Percentiles rank a stretch among this genome's conserved stretches.
phyloP scores from a whole-genome alignment of 192 early-diverging fungal species.

The Coemansia interrupta region DNA sequence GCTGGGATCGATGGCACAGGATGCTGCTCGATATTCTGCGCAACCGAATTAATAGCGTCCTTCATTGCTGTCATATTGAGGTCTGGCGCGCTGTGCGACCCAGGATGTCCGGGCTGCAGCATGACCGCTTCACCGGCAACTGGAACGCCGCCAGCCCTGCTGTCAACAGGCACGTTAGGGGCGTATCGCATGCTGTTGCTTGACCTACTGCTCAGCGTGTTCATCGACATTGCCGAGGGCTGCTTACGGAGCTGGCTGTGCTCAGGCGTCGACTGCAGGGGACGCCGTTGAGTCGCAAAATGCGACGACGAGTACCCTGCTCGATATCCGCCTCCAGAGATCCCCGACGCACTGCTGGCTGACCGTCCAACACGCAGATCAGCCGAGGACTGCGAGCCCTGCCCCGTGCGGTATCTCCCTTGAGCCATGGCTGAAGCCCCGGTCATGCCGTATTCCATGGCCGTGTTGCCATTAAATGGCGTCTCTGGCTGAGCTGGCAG shows the following conservation, averaged over 20 bases:
- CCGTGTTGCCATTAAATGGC: conserved; percentile 33
- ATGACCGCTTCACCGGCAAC: neutral
- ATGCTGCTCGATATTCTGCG: conserved; percentile 22
- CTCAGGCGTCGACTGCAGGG: conserved; percentile 19
- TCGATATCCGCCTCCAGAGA: conserved; percentile 32
- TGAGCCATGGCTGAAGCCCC: conserved; percentile 8
- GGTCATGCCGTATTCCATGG: conserved; percentile 10
- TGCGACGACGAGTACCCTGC: conserved; percentile 8
- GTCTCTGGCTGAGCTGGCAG: conserved; percentile 13
- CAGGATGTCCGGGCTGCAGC: conserved; percentile 28
- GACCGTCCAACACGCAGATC: conserved; percentile 43
- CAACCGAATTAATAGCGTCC: conserved; percentile 21
- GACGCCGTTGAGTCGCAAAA: conserved; percentile 34
- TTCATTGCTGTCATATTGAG: conserved; percentile 41
- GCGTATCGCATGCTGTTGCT: conserved; percentile 2
- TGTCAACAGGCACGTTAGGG: neutral
- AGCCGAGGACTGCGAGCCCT: conserved; percentile 9
- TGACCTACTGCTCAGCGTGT: conserved; percentile 1
- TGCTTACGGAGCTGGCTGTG: conserved; percentile 34
- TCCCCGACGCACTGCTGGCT: conserved; percentile 37
- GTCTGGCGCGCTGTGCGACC: conserved; percentile 48
- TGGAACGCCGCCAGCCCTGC: neutral
- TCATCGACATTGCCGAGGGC: conserved; percentile 33
- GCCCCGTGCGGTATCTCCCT: conserved; percentile 20
- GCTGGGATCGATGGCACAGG: conserved; percentile 42